A percentile compares a stretch with the other conserved stretches of the same genome.
Conservation (phyloP, 1,284 basidiomycete genomes). For the Apiotrichum veenhuisii region DNA sequence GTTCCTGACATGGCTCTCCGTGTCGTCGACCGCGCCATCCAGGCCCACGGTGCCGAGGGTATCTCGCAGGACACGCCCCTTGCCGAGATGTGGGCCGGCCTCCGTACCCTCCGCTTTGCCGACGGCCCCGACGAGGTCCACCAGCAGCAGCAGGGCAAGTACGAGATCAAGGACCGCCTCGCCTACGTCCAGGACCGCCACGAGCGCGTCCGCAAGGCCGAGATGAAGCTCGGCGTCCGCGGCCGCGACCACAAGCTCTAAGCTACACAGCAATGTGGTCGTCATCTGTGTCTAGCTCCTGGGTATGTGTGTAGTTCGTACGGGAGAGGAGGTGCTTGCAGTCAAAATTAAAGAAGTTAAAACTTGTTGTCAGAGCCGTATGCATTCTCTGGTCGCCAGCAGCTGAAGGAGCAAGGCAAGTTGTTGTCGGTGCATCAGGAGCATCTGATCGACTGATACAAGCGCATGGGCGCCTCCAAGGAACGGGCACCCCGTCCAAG, state of each 20-base stretch:
- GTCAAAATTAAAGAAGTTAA: too few species aligned
- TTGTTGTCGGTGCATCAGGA: too few species aligned
- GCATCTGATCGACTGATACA: too few species aligned
- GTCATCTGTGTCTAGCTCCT: too few species aligned
- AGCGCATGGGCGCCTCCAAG: too few species aligned
- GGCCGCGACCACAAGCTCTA: conserved; percentile 4
- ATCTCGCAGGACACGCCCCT: conserved; percentile 84
- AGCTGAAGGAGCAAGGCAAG: too few species aligned
- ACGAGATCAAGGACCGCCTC: conserved; percentile 60
- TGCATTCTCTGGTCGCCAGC: too few species aligned
- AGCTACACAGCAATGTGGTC: not conserved
- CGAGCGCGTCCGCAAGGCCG: conserved; percentile 7
- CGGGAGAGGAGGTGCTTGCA: too few species aligned
- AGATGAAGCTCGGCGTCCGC: conserved; percentile 11
- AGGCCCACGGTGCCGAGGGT: conserved; percentile 91
- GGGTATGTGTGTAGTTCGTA: too few species aligned
- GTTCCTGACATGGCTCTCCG: conserved; percentile 82
- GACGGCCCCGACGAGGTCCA: conserved; percentile 95
- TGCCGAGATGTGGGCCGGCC: conserved; percentile 69
- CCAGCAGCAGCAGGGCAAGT: conserved; percentile 86
- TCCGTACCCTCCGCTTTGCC: conserved; percentile 84
- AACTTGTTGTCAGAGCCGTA: too few species aligned
- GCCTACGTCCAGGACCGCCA: conserved; percentile 13
- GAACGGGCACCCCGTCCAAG: too few species aligned
- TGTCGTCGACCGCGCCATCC: conserved; percentile 90